Percentiles rank a stretch among this genome's conserved stretches.
Evolutionary conservation across 768 basidiomycete genomes (phyloP).

Genomic region (Auricularia cornea): DNA sequence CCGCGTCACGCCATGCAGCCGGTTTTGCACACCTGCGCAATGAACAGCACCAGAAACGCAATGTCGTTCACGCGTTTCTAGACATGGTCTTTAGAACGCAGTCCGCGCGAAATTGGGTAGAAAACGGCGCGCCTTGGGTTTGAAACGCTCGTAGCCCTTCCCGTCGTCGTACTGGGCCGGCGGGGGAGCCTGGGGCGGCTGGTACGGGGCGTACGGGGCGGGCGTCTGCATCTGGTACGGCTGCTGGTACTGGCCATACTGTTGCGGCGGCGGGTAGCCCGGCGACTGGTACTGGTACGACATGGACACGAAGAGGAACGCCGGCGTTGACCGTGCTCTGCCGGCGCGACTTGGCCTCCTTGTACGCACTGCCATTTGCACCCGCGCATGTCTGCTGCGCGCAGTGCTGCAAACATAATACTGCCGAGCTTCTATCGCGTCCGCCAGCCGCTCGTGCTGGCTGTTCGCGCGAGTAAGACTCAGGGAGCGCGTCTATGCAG

Average conservation of each 20-base stretch:
- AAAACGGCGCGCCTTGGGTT: slow-evolving; percentile 10
- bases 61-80: slow-evolving; percentile 68
- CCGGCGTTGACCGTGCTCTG: no score
- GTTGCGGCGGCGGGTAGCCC: not conserved
- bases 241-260: not conserved
- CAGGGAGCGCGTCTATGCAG: no score
- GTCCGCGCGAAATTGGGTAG: no score
- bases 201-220: slow-evolving; percentile 1
- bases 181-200: slow-evolving; percentile 1
- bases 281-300: not conserved
- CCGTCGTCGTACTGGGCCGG: not conserved
- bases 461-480: no score
- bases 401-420: no score
- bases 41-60: slow-evolving; percentile 59
- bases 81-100: not conserved
- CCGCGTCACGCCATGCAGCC: not conserved
- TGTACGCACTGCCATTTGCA: no score
- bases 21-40: slow-evolving; percentile 45
- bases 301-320: not conserved
- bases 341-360: no score
- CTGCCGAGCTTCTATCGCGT: no score
- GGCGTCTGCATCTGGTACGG: not conserved
- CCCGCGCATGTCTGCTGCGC: no score
- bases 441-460: no score
- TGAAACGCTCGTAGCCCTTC: slow-evolving; percentile 16